Evolutionary conservation across 495 filamentous ascomycete species (phyloP), one percentile per base, ranked within the genome.

Genomic region (Corynascus novoguineensis): DNA sequence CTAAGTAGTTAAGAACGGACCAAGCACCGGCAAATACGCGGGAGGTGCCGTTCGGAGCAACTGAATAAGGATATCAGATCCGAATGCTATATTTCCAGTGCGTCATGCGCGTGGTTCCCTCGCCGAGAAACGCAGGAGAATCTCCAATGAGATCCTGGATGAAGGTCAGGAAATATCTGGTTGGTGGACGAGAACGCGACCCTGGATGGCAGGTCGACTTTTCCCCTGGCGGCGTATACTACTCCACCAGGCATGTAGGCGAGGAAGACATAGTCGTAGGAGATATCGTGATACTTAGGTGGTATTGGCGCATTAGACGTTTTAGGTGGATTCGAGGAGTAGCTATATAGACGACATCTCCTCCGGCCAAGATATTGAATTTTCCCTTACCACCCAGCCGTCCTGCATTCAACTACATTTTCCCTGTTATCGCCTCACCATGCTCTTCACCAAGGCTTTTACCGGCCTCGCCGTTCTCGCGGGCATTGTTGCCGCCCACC

Each of bases 361-460:
- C 24, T 41, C n/a, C n/a, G n/a, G n/a, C n/a, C n/a, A n/a, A n/a
- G n/a, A n/a, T 17, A 7, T 17, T 25, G 7, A 8, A 41, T 8
- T 15, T 9, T 17, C 1, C 25, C 5, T 22, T 17, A 22, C 14
- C 51, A 34, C 17, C 28, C n/a, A n/a, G 22, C 25, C 51, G 17
- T 22, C 37, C 15, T 0, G 27, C 11, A 0, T 5, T 24, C 17
- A 45, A 1, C 24, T 21, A 15, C 6, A 27, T 22, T 1, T 22
- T 28, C 7, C 4, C 10, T 17, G 5, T 4, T 1, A 2, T 17
- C 21, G n/a, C 37, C 37, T 27, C 42, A 58, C 2, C 42, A 62
- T 62, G 60, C 50, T 37, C n/a, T 45, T 62, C 50, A 54, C 37
- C 55, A 58, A 58, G 15, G 55, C 60, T 25, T 28, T 34, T 12